Percentiles rank a stretch among this genome's conserved stretches.
Conservation (phyloP, 2,329 filamentous ascomycete genomes). For the Penicillium sp. region DNA sequence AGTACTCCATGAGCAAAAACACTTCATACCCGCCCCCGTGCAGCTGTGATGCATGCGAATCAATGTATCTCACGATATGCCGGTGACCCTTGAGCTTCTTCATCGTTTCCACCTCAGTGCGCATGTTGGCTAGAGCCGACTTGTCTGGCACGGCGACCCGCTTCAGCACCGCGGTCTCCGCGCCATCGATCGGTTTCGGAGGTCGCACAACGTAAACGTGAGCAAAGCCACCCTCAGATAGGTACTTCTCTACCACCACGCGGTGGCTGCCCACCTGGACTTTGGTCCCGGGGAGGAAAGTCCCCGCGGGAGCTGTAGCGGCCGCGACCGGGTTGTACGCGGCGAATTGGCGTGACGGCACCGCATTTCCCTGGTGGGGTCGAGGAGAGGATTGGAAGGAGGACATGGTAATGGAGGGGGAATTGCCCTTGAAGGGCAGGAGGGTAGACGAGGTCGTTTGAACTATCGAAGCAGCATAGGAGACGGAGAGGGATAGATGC, state of each 20-base stretch:
- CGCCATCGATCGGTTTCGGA: constrained; percentile 72
- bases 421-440: constrained; percentile 29
- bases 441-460: constrained; percentile 8
- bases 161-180: constrained; percentile 84
- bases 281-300: constrained; percentile 90
- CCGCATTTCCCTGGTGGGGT: constrained; percentile 30
- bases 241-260: constrained; percentile 93
- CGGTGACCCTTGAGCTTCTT: constrained; percentile 97
- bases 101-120: constrained; percentile 99
- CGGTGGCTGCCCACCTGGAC: constrained; percentile 92
- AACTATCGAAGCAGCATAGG: constrained; percentile 26
- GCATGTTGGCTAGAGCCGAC: constrained; percentile 90
- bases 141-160: constrained; percentile 96
- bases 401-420: constrained; percentile 29
- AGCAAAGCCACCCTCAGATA: constrained; percentile 96
- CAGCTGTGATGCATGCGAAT: constrained; percentile 94
- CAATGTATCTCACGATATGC: constrained; percentile 96
- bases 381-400: constrained; percentile 30
- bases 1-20: constrained; percentile 97
- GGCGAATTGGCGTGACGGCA: constrained; percentile 30
- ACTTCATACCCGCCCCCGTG: constrained; percentile 95
- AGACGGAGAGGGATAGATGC: constrained; percentile 17
- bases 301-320: constrained; percentile 65
- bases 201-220: constrained; percentile 97
- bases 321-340: constrained; percentile 39